A percentile compares a stretch with the other conserved stretches of the same genome.
Evolutionary conservation across 495 filamentous ascomycete genomes (phyloP).

Genomic region (Penicillium parvum): DNA sequence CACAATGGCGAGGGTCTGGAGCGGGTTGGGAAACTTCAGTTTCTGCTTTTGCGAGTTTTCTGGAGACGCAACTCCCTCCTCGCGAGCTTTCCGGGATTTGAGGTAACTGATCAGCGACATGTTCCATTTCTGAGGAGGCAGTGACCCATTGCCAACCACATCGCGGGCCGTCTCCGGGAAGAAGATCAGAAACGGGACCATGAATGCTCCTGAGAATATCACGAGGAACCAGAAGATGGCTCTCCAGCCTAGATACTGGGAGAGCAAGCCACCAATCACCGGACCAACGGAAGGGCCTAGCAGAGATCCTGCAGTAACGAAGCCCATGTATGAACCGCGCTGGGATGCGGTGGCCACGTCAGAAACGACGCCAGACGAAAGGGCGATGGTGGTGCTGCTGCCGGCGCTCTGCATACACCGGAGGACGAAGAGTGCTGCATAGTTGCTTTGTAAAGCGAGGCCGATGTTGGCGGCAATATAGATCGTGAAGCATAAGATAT

Average conservation of each 20-base stretch:
- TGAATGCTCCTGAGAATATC: slow-evolving; percentile 49
- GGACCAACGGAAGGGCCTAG: slow-evolving; percentile 55
- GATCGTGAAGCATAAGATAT: slow-evolving; percentile 35
- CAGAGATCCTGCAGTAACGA: slow-evolving; percentile 27
- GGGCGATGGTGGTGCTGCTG: slow-evolving; percentile 7
- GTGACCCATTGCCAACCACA: slow-evolving; percentile 44
- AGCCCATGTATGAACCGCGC: slow-evolving; percentile 56
- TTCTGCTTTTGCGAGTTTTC: slow-evolving; percentile 32
- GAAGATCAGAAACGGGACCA: slow-evolving; percentile 29
- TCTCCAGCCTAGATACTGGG: slow-evolving; percentile 64
- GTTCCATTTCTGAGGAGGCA: slow-evolving; percentile 32
- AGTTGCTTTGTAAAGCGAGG: slow-evolving; percentile 36
- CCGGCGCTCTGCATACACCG: slow-evolving; percentile 39
- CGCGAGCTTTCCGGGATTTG: slow-evolving; percentile 21
- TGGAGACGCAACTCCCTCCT: slow-evolving; percentile 12
- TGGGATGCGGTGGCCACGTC: slow-evolving; percentile 57
- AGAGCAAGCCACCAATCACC: slow-evolving; percentile 61
- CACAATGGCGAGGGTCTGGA: slow-evolving; percentile 61
- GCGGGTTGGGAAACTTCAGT: slow-evolving; percentile 64
- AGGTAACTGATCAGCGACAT: slow-evolving; percentile 30
- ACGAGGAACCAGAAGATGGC: slow-evolving; percentile 75
- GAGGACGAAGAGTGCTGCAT: slow-evolving; percentile 35
- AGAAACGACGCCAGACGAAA: slow-evolving; percentile 15
- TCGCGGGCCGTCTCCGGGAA: slow-evolving; percentile 45
- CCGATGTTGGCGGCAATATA: slow-evolving; percentile 39